Base-by-base conservation (phyloP, 257 asterid genomes). In the Ajuga chamaepitys region DNA sequence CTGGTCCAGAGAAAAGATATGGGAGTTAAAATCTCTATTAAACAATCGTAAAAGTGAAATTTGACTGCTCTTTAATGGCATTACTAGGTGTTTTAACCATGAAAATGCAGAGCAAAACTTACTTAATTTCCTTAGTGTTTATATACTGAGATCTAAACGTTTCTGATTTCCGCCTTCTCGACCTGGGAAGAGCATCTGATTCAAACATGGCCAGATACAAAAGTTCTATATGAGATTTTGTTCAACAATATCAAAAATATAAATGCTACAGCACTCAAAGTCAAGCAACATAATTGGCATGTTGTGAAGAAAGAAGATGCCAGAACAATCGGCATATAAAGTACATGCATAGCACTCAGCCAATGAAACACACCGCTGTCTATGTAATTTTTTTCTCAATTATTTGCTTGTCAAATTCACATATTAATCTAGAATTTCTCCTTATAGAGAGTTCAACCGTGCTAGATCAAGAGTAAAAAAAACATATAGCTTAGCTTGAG, bases 91-190 rank as follows among this genome's bases (percentile, higher is more conserved):
- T 59, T 62, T 55, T 37, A 17, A 57, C 30, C 56, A n/a, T 52
- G 40, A 66, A 70, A 63, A 53, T 64, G 80, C 55, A 54, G 62
- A 21, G 44, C 1, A 63, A 62, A 20, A 26, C 77, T 16, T 77
- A 89, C 99, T 85, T 86, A 70, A 94, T 83, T 68, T 94, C 97
- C 77, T 94, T 94, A 32, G 77, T 53, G 74, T 82, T 72, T 57
- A 94, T 94, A 45, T 90, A 94, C 52, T 94, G 99, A 64, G 92
- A 85, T 81, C 99, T 80, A 64, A 81, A 85, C 35, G 97, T 90
- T 84, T 94, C 99, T 44, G 99, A 94, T 45, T 83, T 94, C 58
- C 98, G 89, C 75, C 99, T 80, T 75, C 99, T 82, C 64, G 68
- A 25, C 79, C 67, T 77, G 59, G 88, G 90, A 75, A 83, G 80